These are phyloP conservation scores for Penicillium vulpinum DNA, from an alignment of 2,329 filamentous ascomycete species.

Conservation along the genomic window DNA sequence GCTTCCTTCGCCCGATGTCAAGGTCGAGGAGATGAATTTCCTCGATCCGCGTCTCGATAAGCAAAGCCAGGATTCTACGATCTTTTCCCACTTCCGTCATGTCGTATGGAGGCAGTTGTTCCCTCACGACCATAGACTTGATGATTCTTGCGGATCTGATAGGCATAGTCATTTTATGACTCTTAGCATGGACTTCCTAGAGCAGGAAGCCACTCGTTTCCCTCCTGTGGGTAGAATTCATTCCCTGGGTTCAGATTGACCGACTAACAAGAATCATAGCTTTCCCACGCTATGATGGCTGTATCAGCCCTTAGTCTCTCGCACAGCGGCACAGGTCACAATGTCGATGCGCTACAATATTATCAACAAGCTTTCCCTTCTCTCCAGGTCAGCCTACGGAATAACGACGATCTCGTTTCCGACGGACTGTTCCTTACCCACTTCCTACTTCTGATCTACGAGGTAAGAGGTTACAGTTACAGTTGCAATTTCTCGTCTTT, in stretches of 20 bases:
- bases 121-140: conserved; percentile 23
- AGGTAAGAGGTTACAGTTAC: conserved; percentile 41
- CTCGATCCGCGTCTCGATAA: conserved; percentile 23
- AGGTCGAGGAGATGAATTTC: conserved; percentile 22
- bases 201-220: conserved; percentile 51
- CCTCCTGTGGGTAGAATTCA: conserved; percentile 49
- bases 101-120: conserved; percentile 46
- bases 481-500: conserved; percentile 1
- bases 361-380: conserved; percentile 56
- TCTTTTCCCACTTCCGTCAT: conserved; percentile 43
- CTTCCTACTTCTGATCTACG: conserved; percentile 58
- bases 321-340: conserved; percentile 47
- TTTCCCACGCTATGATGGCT: conserved; percentile 60
- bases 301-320: conserved; percentile 56
- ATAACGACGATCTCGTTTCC: conserved; percentile 53
- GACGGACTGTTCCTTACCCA: conserved; percentile 60
- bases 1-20: conserved; percentile 24
- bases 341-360: conserved; percentile 54
- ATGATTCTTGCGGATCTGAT: conserved; percentile 21
- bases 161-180: conserved; percentile 22
- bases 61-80: conserved; percentile 33
- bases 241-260: too few species aligned
- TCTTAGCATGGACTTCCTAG: conserved; percentile 46
- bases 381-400: conserved; percentile 47
- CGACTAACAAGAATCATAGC: conserved; percentile 37